phyloP scores from a whole-genome alignment of 805 yeast genomes.

The Candida quercuum region DNA sequence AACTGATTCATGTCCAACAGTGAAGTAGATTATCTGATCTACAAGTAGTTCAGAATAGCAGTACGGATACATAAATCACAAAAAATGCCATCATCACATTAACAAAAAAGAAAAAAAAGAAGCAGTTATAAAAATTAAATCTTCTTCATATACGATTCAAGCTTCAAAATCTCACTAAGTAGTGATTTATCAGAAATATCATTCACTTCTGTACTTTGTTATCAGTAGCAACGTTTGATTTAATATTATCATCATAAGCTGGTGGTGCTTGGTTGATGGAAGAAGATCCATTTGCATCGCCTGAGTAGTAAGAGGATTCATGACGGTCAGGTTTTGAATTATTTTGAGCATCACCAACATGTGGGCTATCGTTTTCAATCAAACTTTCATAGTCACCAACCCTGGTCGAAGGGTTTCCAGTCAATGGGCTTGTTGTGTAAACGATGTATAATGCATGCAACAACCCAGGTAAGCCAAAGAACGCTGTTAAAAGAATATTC shows the following conservation, averaged over 20 bases:
- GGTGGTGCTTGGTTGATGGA: slow-evolving; percentile 14
- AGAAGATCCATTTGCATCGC: not conserved
- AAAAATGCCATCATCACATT: too few relatives aligned
- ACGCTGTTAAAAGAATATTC: slow-evolving; percentile 59
- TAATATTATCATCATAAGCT: slow-evolving; percentile 12
- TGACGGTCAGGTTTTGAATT: too few relatives aligned
- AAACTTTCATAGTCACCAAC: slow-evolving; percentile 20
- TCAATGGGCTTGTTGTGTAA: slow-evolving; percentile 17
- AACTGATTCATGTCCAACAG: too few relatives aligned
- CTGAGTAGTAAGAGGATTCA: too few relatives aligned
- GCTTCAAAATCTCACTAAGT: too few relatives aligned
- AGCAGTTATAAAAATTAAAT: too few relatives aligned
- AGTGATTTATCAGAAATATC: not conserved
- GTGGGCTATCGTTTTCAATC: slow-evolving; percentile 9
- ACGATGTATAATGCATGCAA: slow-evolving; percentile 59
- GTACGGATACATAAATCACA: too few relatives aligned
- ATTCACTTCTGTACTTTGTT: slow-evolving; percentile 18
- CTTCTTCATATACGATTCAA: too few relatives aligned
- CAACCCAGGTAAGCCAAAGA: slow-evolving; percentile 76
- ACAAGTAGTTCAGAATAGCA: too few relatives aligned
- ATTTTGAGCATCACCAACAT: too few relatives aligned
- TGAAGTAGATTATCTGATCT: too few relatives aligned
- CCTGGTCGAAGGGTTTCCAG: slow-evolving; percentile 15
- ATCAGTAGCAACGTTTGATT: slow-evolving; percentile 11
- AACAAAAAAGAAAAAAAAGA: too few relatives aligned